Conservation (phyloP, 441 rosid genomes). For the Sinapis alba region DNA sequence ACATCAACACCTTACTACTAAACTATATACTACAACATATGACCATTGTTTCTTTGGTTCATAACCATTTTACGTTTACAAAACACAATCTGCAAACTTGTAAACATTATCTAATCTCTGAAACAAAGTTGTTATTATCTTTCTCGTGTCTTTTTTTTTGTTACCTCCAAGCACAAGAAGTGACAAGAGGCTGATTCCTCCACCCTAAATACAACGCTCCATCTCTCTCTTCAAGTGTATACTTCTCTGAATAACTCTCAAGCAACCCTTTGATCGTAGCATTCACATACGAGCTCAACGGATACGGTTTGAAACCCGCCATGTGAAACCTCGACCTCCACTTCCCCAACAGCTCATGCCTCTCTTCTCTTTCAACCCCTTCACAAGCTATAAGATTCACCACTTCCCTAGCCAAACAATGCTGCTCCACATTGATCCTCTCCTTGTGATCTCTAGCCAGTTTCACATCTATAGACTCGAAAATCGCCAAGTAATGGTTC, state of each 20-base stretch:
- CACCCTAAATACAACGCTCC: slow-evolving; percentile 62
- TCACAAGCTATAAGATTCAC: slow-evolving; percentile 96
- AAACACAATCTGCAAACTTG: no score
- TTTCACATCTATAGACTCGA: slow-evolving; percentile 76
- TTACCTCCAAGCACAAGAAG: slow-evolving; percentile 91
- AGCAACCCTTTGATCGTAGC: slow-evolving; percentile 70
- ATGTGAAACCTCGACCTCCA: slow-evolving; percentile 82
- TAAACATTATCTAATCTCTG: no score
- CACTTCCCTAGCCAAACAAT: slow-evolving; percentile 90
- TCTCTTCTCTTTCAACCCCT: slow-evolving; percentile 88
- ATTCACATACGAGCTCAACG: slow-evolving; percentile 72
- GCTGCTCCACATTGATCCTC: slow-evolving; percentile 88
- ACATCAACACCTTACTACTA: no score
- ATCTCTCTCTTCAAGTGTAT: slow-evolving; percentile 78
- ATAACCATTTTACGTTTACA: no score
- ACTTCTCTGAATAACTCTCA: slow-evolving; percentile 61
- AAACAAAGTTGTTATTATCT: no score
- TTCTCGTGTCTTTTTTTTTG: not conserved
- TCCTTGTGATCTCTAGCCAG: slow-evolving; percentile 85
- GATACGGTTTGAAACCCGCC: slow-evolving; percentile 85
- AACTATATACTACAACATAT: no score
- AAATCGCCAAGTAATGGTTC: slow-evolving; percentile 68
- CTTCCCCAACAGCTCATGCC: slow-evolving; percentile 82
- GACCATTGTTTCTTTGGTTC: no score
- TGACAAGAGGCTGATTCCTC: slow-evolving; percentile 39